These are phyloP conservation scores for Aspergillus alliaceus DNA, from an alignment of 2,329 filamentous ascomycete species.

Conservation along the genomic window DNA sequence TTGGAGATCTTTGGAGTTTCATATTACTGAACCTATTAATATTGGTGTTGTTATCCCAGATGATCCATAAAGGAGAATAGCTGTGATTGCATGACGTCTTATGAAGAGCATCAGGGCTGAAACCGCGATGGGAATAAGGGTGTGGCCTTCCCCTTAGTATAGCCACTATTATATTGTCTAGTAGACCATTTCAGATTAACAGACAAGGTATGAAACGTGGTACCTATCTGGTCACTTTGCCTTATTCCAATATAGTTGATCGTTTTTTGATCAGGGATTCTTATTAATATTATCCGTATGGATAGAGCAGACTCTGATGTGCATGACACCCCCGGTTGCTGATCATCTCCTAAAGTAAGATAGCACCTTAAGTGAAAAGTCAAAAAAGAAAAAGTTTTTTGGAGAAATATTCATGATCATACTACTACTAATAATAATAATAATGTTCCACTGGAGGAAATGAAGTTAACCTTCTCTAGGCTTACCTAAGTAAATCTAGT, in stretches of 20 bases:
- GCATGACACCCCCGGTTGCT: conserved; percentile 17
- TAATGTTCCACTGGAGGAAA: background rate
- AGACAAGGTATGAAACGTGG: background rate
- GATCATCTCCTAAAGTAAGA: conserved; percentile 21
- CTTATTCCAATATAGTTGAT: background rate
- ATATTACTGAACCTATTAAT: background rate
- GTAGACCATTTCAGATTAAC: background rate
- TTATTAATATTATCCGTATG: conserved; percentile 7
- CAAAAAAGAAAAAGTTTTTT: too few species aligned
- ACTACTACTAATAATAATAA: background rate
- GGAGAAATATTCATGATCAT: too few species aligned
- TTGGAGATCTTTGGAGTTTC: background rate
- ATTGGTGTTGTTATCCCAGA: background rate
- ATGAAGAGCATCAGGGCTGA: background rate
- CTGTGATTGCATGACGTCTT: background rate
- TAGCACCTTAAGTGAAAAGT: conserved; percentile 5
- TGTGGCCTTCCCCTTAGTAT: background rate
- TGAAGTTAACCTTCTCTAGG: background rate
- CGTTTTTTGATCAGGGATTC: too few species aligned
- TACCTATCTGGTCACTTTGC: background rate
- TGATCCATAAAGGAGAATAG: background rate
- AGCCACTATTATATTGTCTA: background rate
- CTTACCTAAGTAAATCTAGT: too few species aligned
- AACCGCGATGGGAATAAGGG: background rate
- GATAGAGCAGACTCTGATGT: conserved; percentile 13